phyloP scores from a whole-genome alignment of 495 filamentous ascomycete genomes.

The Penicillium paxilli region DNA sequence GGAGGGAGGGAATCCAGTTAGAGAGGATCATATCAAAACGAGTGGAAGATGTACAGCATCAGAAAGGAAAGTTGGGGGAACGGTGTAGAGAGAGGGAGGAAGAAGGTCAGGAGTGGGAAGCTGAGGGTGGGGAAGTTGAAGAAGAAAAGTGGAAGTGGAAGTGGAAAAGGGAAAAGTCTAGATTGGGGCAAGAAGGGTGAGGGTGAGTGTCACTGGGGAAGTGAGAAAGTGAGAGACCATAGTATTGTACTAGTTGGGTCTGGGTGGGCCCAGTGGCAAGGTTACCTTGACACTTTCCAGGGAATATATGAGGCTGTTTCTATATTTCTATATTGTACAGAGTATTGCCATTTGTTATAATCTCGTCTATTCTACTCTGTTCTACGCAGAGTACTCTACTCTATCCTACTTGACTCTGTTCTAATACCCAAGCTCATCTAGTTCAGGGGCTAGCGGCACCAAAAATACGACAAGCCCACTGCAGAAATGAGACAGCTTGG shows the following conservation, averaged over 20 bases:
- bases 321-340: no score
- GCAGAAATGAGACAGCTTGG: slow-evolving; percentile 1
- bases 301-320: no score
- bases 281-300: no score
- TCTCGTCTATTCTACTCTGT: not conserved
- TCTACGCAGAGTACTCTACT: no score
- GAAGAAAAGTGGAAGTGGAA: slow-evolving; percentile 1
- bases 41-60: slow-evolving; percentile 15
- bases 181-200: not conserved
- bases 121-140: not conserved
- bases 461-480: not conserved
- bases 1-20: slow-evolving; percentile 22
- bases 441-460: not conserved
- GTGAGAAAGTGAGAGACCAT: no score
- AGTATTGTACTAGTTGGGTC: not conserved
- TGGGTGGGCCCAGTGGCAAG: not conserved
- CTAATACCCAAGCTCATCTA: no score
- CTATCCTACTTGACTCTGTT: no score
- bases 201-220: not conserved
- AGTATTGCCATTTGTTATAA: no score
- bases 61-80: not conserved
- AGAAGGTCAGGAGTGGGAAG: not conserved
- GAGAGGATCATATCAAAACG: slow-evolving; percentile 26
- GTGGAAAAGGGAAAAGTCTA: not conserved
- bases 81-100: slow-evolving; percentile 5